These are phyloP conservation scores for Colletotrichum sp. DNA, from an alignment of 2,329 filamentous ascomycete genomes.

Conservation along the genomic window DNA sequence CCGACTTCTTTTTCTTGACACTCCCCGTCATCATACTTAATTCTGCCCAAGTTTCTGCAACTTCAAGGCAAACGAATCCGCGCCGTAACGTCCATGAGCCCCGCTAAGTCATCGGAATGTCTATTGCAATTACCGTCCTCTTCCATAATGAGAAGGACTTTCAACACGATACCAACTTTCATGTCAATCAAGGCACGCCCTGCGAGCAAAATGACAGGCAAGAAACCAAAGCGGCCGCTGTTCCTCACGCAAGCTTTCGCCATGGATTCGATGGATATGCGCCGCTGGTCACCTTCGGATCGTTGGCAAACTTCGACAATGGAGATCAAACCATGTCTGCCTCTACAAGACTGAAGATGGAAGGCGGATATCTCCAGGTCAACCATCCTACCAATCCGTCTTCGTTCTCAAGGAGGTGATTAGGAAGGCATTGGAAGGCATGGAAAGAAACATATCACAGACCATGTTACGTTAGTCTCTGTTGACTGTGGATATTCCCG, in stretches of 20 bases:
- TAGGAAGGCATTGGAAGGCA: too few relatives aligned
- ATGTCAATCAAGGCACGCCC: not conserved
- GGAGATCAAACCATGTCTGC: not conserved
- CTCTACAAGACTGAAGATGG: not conserved
- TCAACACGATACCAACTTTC: not conserved
- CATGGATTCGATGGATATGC: not conserved
- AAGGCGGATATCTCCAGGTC: not conserved
- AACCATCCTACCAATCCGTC: too few relatives aligned
- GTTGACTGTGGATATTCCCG: not conserved
- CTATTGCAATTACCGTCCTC: not conserved
- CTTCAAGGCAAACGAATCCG: not conserved
- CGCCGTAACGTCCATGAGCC: not conserved
- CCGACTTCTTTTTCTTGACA: not conserved
- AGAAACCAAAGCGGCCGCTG: not conserved
- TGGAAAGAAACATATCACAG: not conserved
- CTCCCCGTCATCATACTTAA: not conserved
- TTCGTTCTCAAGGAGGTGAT: too few relatives aligned
- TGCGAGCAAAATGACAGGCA: not conserved
- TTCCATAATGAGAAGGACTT: slow-evolving; percentile 24
- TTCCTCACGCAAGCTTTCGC: not conserved
- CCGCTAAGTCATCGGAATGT: not conserved
- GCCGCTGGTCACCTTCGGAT: not conserved
- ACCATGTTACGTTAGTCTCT: not conserved
- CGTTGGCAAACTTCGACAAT: not conserved
- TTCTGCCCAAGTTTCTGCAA: not conserved